Conservation (phyloP, 257 asterid species). For the Lantana camara region DNA sequence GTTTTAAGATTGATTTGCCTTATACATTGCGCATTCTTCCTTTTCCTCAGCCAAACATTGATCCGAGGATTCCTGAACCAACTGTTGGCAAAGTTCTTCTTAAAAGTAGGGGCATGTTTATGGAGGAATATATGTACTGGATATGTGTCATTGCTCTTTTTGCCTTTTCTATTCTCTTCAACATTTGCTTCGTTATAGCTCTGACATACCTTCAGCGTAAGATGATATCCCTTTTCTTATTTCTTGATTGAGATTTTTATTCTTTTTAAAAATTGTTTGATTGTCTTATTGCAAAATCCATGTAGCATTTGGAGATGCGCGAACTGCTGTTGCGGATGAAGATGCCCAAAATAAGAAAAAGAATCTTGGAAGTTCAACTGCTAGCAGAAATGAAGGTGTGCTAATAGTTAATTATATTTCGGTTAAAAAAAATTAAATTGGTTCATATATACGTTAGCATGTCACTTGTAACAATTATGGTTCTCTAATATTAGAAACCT, state of each 20-base stretch:
- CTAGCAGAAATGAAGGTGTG: slow-evolving; percentile 45
- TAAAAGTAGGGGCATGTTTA: slow-evolving; percentile 79
- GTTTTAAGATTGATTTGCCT: slow-evolving; percentile 3
- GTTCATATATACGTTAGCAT: not conserved
- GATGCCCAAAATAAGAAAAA: slow-evolving; percentile 42
- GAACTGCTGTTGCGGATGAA: slow-evolving; percentile 47
- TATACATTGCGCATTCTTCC: slow-evolving; percentile 15
- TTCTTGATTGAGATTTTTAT: slow-evolving; percentile 6
- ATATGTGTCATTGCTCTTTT: slow-evolving; percentile 75
- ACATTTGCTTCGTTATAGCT: slow-evolving; percentile 66
- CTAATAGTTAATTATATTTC: not conserved
- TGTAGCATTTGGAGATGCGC: slow-evolving; percentile 81
- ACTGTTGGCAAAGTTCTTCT: slow-evolving; percentile 96
- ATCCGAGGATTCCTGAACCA: slow-evolving; percentile 50
- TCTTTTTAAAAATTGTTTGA: slow-evolving; percentile 31
- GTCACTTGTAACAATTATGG: no score
- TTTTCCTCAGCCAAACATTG: slow-evolving; percentile 58
- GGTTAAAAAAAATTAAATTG: slow-evolving; percentile 4
- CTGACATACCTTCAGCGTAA: slow-evolving; percentile 77
- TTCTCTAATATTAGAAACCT: no score
- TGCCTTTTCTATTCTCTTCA: slow-evolving; percentile 83
- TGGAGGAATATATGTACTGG: slow-evolving; percentile 84
- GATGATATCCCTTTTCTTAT: slow-evolving; percentile 21
- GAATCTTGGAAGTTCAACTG: slow-evolving; percentile 26
- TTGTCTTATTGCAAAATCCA: slow-evolving; percentile 1